Evolutionary conservation across 2,329 filamentous ascomycete species (phyloP), one percentile per base, ranked within the genome.

Genomic region (Aureobasidium sp.): DNA sequence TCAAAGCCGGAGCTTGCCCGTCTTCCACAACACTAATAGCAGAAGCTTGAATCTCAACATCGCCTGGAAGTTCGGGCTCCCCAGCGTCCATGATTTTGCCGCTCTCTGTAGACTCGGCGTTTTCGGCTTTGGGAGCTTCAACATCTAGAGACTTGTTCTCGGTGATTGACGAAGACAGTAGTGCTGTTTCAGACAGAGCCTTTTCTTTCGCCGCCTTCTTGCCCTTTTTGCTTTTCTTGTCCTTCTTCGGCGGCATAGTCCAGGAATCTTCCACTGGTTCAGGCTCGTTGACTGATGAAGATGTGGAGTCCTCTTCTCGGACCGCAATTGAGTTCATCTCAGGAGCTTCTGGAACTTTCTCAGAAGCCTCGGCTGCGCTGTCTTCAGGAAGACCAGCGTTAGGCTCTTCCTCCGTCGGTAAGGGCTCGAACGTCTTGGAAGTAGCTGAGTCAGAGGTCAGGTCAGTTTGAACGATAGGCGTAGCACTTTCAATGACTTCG

Each of bases 161-260:
- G 1, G 10, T 19, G 4, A 6, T 27, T 5, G 29, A 2, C 8
- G 35, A 25, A 4, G n/a, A 43, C 29, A 10, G 21, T 4, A 27
- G 5, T 17, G 31, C 21, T 9, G 21, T 17, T 17, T 45, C 51
- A 6, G 9, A 21, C n/a, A 45, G 13, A 17, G 27, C 9, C 10
- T 25, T n/a, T 11, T 45, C 35, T 25, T 31, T 49, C 25, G 53
- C 61, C 11, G 29, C 38, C 50, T 55, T 62, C 54, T 60, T 62
- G 17, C 50, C 65, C 49, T 71, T 71, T 61, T 69, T 69, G 13
- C 66, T 68, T 46, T 70, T 62, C n/a, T 67, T 69, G 13, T 61
- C 61, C 7, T 31, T 55, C 23, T 51, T 25, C 0, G 43, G 40
- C 10, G 43, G 51, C 37, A 43, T 10, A 2, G 38, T 4, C 51